Evolutionary conservation across 495 filamentous ascomycete genomes (phyloP).

Genomic region (Penicillium canescens): DNA sequence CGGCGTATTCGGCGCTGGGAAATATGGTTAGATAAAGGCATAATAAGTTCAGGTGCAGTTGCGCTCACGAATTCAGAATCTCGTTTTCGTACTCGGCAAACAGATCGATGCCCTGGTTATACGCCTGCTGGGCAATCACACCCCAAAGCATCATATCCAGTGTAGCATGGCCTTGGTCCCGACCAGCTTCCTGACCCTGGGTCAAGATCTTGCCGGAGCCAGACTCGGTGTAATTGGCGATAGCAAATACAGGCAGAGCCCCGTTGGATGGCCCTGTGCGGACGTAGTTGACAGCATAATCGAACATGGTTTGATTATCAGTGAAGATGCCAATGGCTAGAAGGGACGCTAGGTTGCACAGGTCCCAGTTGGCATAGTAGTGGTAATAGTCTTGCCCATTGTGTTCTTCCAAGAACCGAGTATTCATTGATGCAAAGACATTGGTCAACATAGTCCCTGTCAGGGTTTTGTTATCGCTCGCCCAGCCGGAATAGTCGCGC

Average conservation of each 20-base stretch:
- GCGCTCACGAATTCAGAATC: conserved; percentile 35
- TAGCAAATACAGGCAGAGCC: conserved; percentile 10
- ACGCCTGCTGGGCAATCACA: conserved; percentile 39
- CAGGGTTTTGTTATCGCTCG: conserved; percentile 12
- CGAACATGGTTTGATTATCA: conserved; percentile 41
- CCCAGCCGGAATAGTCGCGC: conserved; percentile 36
- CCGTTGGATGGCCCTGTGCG: conserved; percentile 39
- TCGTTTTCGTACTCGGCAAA: conserved; percentile 32
- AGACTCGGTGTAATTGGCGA: conserved; percentile 12
- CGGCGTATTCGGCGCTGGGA: conserved; percentile 38
- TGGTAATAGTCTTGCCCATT: conserved; percentile 31
- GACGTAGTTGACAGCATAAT: conserved; percentile 37
- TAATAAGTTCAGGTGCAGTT: too few relatives aligned
- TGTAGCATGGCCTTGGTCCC: conserved; percentile 45
- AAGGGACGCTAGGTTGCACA: conserved; percentile 41
- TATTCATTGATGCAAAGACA: conserved; percentile 39
- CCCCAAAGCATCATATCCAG: conserved; percentile 40
- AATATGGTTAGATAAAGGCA: background rate
- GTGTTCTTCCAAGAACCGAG: conserved; percentile 31
- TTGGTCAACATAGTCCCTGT: conserved; percentile 28
- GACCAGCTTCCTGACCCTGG: conserved; percentile 44
- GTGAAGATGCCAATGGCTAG: conserved; percentile 40
- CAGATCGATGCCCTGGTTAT: conserved; percentile 43
- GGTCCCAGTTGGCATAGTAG: conserved; percentile 50
- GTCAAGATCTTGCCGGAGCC: conserved; percentile 21